These are phyloP conservation scores for Periconia sp. DNA, from an alignment of 2,329 filamentous ascomycete species.

Conservation along the genomic window DNA sequence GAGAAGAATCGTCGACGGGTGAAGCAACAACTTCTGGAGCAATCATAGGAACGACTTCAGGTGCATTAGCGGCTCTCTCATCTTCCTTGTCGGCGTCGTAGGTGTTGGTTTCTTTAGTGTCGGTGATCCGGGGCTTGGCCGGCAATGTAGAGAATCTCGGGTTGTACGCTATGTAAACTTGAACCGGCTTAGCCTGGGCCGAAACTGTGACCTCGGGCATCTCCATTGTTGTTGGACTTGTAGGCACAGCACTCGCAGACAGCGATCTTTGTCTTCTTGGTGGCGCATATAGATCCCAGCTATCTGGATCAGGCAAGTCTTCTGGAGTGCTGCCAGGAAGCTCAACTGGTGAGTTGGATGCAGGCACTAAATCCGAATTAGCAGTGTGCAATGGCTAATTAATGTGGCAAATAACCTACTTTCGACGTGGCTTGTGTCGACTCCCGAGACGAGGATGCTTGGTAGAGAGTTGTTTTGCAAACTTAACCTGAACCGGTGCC, in stretches of 20 bases:
- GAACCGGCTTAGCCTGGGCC: neutral
- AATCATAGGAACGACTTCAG: neutral
- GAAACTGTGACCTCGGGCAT: neutral
- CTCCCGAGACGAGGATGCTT: constrained; percentile 21
- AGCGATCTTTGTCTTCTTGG: neutral
- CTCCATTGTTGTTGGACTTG: neutral
- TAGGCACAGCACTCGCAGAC: neutral
- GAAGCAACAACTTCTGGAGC: neutral
- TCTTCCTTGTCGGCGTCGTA: neutral
- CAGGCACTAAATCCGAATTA: constrained; percentile 11
- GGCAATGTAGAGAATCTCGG: neutral
- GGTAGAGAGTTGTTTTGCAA: constrained; percentile 25
- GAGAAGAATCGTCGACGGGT: neutral
- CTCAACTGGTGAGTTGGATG: constrained; percentile 23
- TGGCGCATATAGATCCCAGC: constrained; percentile 10
- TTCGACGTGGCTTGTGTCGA: constrained; percentile 11
- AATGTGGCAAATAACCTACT: constrained; percentile 12
- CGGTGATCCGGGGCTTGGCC: neutral
- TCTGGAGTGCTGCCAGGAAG: constrained; percentile 32
- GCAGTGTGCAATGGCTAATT: neutral
- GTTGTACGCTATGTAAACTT: neutral
- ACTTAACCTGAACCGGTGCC: constrained; percentile 21
- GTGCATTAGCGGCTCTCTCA: neutral
- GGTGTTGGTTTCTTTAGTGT: neutral
- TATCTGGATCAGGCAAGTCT: constrained; percentile 16